phyloP scores from a whole-genome alignment of 2,329 filamentous ascomycete genomes.

The Cordyceps fumosorosea region DNA sequence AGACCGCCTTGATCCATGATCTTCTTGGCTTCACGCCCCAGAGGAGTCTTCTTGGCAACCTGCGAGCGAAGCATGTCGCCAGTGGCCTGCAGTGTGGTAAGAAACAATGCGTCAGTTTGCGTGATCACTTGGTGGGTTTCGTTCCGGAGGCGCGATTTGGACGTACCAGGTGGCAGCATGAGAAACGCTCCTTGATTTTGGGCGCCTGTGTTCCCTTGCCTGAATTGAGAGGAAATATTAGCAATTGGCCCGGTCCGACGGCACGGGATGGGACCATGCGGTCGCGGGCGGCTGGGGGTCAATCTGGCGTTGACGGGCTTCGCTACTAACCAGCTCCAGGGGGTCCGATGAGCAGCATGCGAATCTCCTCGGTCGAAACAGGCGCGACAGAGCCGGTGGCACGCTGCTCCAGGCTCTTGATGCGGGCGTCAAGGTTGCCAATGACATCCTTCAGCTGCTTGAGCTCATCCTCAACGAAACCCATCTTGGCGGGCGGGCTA shows the following conservation, averaged over 20 bases:
- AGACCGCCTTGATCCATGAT: slow-evolving; percentile 99
- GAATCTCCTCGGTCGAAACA: slow-evolving; percentile 60
- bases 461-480: slow-evolving; percentile 79
- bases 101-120: slow-evolving; percentile 16
- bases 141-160: slow-evolving; percentile 8
- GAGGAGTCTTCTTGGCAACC: slow-evolving; percentile 91
- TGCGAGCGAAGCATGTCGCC: slow-evolving; percentile 99
- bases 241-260: slow-evolving; percentile 6
- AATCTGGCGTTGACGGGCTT: slow-evolving; percentile 2
- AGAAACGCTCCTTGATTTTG: slow-evolving; percentile 96
- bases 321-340: slow-evolving; percentile 80
- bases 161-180: slow-evolving; percentile 89
- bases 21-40: slow-evolving; percentile 97
- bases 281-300: slow-evolving; percentile 13
- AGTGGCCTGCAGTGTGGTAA: slow-evolving; percentile 60
- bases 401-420: slow-evolving; percentile 76
- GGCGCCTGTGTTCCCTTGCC: slow-evolving; percentile 99
- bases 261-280: slow-evolving; percentile 11
- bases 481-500: slow-evolving; percentile 56
- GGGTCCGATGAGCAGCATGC: slow-evolving; percentile 97
- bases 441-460: slow-evolving; percentile 81
- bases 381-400: slow-evolving; percentile 48
- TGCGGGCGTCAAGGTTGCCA: slow-evolving; percentile 74
- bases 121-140: neutral
- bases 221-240: slow-evolving; percentile 31